Base-by-base conservation (phyloP, 257 asterid species). In the Rehmannia glutinosa region DNA sequence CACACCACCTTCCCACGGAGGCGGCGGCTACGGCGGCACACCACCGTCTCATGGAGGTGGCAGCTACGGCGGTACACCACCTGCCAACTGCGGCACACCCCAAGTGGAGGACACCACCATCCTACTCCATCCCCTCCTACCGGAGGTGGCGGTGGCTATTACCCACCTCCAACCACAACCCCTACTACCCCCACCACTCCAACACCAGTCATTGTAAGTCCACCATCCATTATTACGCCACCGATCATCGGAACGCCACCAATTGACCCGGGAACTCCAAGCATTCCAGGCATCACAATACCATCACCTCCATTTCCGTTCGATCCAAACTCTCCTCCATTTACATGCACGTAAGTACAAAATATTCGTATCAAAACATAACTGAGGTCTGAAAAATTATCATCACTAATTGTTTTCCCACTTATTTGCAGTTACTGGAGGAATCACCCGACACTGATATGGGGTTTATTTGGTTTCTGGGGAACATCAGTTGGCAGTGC, bases 261-360 rank as follows among this genome's bases (percentile, higher is more conserved):
- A 16, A 64, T 59, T 20, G 71, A 72, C 12, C 86, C 91, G n/a
- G n/a, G n/a, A 0, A 72, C 80, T 21, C 84, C 87, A 28, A 30
- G 35, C 73, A 74, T 71, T 20, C 92, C 95, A 1, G 77, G 73
- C 28, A 71, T 80, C 68, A 36, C 82, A 8, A 28, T 75, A 1
- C 92, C 96, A 15, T 71, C 96, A 16, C 96, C 96, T 27, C 96
- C 95, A 4, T 78, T 56, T 27, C 32, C 80, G 1, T 77, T 81
- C 9, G 84, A 86, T 62, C 98, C 98, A 21, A 82, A 71, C 88
- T 86, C 96, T 47, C 97, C 99, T 38, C 95, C 96, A 49, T 87
- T 89, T 42, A 78, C 96, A 10, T 94, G 97, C 99, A 66, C 19
- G 99, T 94, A 75, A 88, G 96, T 85, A 66, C n/a, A n/a, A n/a